Conservation (phyloP, 2,329 filamentous ascomycete genomes). For the Ophiostoma novo-ulmi region DNA sequence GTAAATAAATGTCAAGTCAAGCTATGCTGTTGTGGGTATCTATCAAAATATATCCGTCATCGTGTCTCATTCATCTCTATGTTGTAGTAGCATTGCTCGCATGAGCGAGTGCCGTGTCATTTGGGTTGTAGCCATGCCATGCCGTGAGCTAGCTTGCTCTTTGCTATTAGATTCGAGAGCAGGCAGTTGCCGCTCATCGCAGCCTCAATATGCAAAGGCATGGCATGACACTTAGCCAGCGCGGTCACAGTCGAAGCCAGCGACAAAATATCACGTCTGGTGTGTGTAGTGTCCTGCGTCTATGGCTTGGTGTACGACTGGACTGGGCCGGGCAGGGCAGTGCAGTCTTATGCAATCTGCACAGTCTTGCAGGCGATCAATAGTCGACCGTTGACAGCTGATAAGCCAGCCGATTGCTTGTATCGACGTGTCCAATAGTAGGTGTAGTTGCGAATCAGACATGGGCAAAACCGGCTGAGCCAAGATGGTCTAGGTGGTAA, state of each 20-base stretch:
- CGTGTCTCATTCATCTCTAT: conserved; percentile 7
- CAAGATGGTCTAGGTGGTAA: background rate
- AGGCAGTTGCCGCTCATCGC: background rate
- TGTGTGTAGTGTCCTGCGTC: background rate
- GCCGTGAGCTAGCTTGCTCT: background rate
- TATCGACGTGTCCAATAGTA: background rate
- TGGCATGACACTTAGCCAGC: background rate
- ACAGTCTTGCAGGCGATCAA: background rate
- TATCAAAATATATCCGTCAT: conserved; percentile 7
- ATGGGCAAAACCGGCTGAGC: background rate
- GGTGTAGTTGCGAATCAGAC: background rate
- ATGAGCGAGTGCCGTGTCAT: background rate
- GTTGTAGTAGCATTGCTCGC: background rate
- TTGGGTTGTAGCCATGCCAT: background rate
- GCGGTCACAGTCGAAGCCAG: background rate
- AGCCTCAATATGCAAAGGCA: background rate
- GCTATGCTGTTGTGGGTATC: conserved; percentile 4
- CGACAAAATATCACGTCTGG: background rate
- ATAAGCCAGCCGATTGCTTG: background rate
- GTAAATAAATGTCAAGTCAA: background rate
- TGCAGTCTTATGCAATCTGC: background rate
- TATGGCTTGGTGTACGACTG: background rate
- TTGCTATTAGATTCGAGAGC: background rate
- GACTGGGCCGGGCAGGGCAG: background rate
- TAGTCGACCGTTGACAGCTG: background rate